phyloP scores from a whole-genome alignment of 495 filamentous ascomycete genomes.

The Penicillium bovifimosum region DNA sequence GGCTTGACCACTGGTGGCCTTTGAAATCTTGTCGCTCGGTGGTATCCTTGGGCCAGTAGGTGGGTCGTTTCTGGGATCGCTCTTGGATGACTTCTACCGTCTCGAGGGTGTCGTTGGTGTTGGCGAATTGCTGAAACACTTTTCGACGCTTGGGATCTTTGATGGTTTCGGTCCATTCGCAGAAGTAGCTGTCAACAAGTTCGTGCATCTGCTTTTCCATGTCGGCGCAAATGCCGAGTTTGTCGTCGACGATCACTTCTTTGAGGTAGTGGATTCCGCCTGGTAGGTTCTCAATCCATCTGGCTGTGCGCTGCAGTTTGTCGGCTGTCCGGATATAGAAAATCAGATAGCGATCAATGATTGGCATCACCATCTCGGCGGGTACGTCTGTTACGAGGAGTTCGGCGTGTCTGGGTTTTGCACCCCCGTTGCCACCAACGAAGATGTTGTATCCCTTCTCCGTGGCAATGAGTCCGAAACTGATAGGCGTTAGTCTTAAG shows the following conservation, averaged over 20 bases:
- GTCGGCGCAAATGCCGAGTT: conserved; percentile 78
- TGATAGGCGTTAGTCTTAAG: conserved; percentile 25
- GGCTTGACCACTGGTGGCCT: conserved; percentile 61
- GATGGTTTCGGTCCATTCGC: conserved; percentile 91
- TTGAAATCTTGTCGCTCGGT: conserved; percentile 67
- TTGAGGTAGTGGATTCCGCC: conserved; percentile 82
- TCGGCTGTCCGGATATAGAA: conserved; percentile 98
- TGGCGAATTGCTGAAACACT: conserved; percentile 82
- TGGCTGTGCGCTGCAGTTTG: conserved; percentile 87
- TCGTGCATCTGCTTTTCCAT: conserved; percentile 89
- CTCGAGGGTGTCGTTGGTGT: conserved; percentile 68
- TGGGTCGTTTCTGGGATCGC: conserved; percentile 69
- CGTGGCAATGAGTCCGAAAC: conserved; percentile 89
- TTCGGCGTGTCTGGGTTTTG: conserved; percentile 78
- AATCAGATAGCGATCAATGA: conserved; percentile 87
- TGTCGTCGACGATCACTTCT: conserved; percentile 82
- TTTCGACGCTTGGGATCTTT: conserved; percentile 61
- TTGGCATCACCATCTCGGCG: conserved; percentile 75
- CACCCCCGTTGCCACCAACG: conserved; percentile 88
- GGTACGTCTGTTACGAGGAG: conserved; percentile 90
- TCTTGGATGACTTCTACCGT: conserved; percentile 69
- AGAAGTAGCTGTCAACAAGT: conserved; percentile 84
- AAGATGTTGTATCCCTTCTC: conserved; percentile 96
- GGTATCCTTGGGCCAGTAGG: conserved; percentile 73
- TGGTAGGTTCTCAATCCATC: conserved; percentile 85